Base-by-base conservation (phyloP, 805 yeast genomes). In the Kodamaea sagamina region DNA sequence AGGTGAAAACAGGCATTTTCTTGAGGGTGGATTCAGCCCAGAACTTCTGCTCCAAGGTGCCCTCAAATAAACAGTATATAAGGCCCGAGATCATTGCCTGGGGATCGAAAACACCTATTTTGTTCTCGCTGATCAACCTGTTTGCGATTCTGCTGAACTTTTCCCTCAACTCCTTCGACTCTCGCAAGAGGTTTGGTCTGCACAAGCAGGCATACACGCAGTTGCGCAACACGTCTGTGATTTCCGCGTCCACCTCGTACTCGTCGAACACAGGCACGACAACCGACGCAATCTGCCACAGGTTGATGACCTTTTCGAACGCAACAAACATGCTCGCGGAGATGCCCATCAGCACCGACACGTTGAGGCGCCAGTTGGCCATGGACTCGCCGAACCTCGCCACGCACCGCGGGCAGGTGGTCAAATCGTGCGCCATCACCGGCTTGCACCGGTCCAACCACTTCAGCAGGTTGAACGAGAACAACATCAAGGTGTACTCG, bases 21-120 rank as follows among this genome's bases (percentile, higher is more conserved):
- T 34, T 35, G 6, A 21, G n/a, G n/a, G 21, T 17, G 21, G 10
- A 13, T 28, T 44, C 64, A 61, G 84, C 76, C 84, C 85, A 82
- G 1, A 53, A 47, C 25, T 68, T 63, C 50, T 78, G 77, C 4
- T 58, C 63, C 0, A 55, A 53, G 12, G 67, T 62, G 1, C 86
- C 89, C 42, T 77, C 81, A 44, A 80, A 78, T 44, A 79, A 53
- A 28, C 81, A 68, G 56, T 68, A 79, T 5, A 84, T 57, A 6
- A 74, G 43, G 2, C 85, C 86, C 0, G 89, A 81, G 4, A 42
- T 32, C 18, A 42, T 25, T 6, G 18, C 19, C 7, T 34, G 31
- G 2, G 18, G 4, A 8, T 35, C 31, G 15, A 24, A 42, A 3
- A 16, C 27, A 8, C 16, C 27, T 7, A 32, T 4, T 13, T 9